phyloP scores from a whole-genome alignment of 192 early-diverging fungal genomes.

The Backusella sp. region DNA sequence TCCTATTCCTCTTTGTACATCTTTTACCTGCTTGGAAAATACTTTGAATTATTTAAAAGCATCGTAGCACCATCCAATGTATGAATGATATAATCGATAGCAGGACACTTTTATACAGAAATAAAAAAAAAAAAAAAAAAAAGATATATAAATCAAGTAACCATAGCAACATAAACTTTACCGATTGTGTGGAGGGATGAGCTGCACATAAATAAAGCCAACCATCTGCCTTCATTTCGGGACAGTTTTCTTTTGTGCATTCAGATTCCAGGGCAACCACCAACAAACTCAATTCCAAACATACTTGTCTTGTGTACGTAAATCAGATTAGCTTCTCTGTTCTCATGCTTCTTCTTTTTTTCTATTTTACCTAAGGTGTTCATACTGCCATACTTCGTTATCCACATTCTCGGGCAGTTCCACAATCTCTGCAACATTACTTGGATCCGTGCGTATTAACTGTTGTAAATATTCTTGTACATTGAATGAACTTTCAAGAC shows the following conservation, averaged over 20 bases:
- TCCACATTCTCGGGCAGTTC: conserved; percentile 62
- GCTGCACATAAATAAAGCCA: conserved; percentile 93
- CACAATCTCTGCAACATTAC: conserved; percentile 60
- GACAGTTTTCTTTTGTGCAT: conserved; percentile 75
- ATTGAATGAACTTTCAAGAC: conserved; percentile 69
- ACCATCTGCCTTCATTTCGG: conserved; percentile 91
- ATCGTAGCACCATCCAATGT: conserved; percentile 88
- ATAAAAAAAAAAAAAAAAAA: not conserved
- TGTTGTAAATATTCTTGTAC: conserved; percentile 81
- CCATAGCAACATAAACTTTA: conserved; percentile 33
- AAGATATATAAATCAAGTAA: not conserved
- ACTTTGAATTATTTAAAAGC: conserved; percentile 71
- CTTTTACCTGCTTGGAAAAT: conserved; percentile 70
- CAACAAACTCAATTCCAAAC: conserved; percentile 80
- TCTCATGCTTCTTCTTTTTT: not conserved
- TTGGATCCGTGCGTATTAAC: conserved; percentile 62
- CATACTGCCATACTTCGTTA: conserved; percentile 78
- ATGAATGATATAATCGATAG: conserved; percentile 92
- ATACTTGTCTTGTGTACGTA: conserved; percentile 66
- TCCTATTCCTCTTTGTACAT: not conserved
- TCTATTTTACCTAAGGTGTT: conserved; percentile 73
- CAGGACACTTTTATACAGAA: conserved; percentile 63
- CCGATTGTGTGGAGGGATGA: conserved; percentile 72
- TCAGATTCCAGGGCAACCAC: conserved; percentile 70
- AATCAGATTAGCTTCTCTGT: not conserved